A percentile compares a stretch with the other conserved stretches of the same genome.
phyloP scores from a whole-genome alignment of 257 asterid species.

The Nicotiana otophora region DNA sequence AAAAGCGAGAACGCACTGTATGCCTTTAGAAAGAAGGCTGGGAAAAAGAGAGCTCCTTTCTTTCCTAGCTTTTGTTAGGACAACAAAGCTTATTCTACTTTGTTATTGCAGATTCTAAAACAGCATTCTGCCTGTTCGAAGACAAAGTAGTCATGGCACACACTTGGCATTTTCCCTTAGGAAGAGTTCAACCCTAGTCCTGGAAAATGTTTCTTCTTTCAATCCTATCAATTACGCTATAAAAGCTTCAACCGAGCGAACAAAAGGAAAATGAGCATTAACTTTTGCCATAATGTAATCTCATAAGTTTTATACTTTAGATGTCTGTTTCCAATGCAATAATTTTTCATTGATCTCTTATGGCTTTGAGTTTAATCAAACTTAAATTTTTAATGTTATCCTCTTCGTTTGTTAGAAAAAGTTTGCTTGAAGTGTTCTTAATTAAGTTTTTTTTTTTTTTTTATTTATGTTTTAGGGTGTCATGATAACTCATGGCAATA shows the following conservation, averaged over 20 bases:
- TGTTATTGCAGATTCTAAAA: neutral
- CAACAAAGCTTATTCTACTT: neutral
- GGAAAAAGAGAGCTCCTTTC: neutral
- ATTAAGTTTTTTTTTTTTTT: neutral
- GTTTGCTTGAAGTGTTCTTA: neutral
- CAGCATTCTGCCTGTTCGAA: neutral
- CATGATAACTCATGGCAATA: constrained; percentile 90
- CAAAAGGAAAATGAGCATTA: neutral
- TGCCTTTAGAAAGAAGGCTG: neutral
- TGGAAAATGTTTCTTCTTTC: neutral
- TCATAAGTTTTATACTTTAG: neutral
- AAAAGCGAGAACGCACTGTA: neutral
- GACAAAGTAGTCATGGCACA: neutral
- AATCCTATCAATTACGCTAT: neutral
- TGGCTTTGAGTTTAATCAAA: neutral
- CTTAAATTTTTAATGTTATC: neutral
- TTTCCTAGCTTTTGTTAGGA: neutral
- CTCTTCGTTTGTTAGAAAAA: neutral
- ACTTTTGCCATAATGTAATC: neutral
- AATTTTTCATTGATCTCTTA: neutral
- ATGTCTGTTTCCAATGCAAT: neutral
- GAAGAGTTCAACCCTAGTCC: neutral
- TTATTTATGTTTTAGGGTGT: constrained; percentile 50
- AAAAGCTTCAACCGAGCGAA: neutral
- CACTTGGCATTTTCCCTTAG: neutral